These are phyloP conservation scores for Blakeslea trispora DNA, from an alignment of 371 early-diverging fungal genomes.

Conservation along the genomic window DNA sequence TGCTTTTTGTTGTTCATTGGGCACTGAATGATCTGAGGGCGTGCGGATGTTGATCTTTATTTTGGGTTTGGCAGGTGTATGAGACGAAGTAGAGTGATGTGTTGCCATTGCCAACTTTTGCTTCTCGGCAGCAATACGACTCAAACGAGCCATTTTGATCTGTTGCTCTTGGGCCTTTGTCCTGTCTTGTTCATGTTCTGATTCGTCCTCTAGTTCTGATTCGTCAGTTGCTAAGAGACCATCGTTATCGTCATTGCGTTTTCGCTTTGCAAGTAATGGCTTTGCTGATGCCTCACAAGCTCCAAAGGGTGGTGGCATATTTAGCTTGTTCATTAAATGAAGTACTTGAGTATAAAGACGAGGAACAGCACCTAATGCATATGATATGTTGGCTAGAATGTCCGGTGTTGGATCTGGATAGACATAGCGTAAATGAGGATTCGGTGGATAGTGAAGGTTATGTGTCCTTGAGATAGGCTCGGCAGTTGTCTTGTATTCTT, in stretches of 20 bases:
- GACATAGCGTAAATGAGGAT: constrained; percentile 50
- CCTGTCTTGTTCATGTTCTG: constrained; percentile 27
- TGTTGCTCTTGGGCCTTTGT: constrained; percentile 24
- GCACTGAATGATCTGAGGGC: constrained; percentile 2
- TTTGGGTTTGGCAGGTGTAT: not conserved
- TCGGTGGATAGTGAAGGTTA: constrained; percentile 41
- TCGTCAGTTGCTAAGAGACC: constrained; percentile 52
- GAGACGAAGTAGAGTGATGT: no score
- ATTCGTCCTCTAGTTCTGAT: constrained; percentile 57
- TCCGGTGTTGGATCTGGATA: constrained; percentile 62
- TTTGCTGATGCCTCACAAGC: constrained; percentile 31
- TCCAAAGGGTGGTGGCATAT: constrained; percentile 67
- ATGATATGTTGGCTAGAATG: constrained; percentile 49
- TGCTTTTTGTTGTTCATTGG: constrained; percentile 14
- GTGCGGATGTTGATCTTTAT: not conserved
- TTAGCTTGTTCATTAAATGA: constrained; percentile 76
- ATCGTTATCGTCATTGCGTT: no score
- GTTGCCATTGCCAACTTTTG: constrained; percentile 17
- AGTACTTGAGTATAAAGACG: constrained; percentile 65
- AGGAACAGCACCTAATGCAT: constrained; percentile 56
- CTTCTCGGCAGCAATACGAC: constrained; percentile 26
- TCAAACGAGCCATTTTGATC: constrained; percentile 22
- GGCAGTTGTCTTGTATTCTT: constrained; percentile 17
- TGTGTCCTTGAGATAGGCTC: constrained; percentile 17
- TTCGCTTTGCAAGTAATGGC: constrained; percentile 37